Percentiles rank a stretch among this genome's conserved stretches.
Conservation (phyloP, 257 asterid species). For the Penstemon davidsonii region DNA sequence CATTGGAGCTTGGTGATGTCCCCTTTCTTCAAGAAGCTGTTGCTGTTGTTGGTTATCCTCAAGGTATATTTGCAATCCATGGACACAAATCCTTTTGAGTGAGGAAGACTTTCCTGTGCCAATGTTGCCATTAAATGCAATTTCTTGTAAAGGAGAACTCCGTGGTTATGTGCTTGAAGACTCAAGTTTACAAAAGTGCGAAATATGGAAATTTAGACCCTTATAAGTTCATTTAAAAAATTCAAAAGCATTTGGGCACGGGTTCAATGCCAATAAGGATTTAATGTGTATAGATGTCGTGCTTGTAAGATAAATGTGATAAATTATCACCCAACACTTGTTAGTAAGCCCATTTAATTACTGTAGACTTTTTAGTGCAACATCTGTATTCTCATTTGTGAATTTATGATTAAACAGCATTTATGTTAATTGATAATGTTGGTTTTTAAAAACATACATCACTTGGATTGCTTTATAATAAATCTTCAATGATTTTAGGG, state of each 20-base stretch:
- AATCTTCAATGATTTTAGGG: conserved; percentile 2
- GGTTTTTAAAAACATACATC: background rate
- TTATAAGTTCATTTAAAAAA: too few species aligned
- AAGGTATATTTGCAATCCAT: conserved; percentile 53
- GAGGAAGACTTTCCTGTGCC: background rate
- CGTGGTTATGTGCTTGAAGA: background rate
- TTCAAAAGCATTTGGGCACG: conserved; percentile 2
- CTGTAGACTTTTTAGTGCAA: background rate
- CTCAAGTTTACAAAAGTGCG: background rate
- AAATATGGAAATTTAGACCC: background rate
- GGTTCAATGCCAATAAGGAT: background rate
- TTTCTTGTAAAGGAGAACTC: background rate
- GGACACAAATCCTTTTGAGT: conserved; percentile 4
- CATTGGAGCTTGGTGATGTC: conserved; percentile 81
- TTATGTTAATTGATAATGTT: background rate
- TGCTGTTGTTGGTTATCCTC: conserved; percentile 97
- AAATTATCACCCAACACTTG: background rate
- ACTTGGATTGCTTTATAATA: background rate
- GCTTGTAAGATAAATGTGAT: background rate
- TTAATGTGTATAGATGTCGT: background rate
- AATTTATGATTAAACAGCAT: background rate
- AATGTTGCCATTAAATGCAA: background rate
- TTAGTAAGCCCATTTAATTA: too few species aligned
- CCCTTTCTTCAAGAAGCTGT: conserved; percentile 99
- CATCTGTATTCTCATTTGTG: background rate